phyloP scores from a whole-genome alignment of 805 yeast species.

The Candida succiphila region DNA sequence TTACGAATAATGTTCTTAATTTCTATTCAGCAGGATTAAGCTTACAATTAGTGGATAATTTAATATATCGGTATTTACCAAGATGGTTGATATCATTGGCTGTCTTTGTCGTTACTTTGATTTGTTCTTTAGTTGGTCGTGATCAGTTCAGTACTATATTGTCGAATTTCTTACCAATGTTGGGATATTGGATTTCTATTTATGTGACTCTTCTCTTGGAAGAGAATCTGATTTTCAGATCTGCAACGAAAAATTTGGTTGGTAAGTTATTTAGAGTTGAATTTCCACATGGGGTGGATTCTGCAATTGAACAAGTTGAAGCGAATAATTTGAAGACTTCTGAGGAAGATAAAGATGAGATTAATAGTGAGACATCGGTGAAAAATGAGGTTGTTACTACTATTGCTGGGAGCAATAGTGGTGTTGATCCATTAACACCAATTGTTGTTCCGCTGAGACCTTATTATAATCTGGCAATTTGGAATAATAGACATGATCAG shows the following conservation, averaged over 20 bases:
- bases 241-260: constrained; percentile 28
- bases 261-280: constrained; percentile 31
- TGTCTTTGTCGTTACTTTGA: constrained; percentile 53
- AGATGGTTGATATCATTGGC: constrained; percentile 68
- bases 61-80: constrained; percentile 49
- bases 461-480: constrained; percentile 61
- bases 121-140: constrained; percentile 69
- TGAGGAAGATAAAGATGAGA: not conserved
- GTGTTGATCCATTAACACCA: not conserved
- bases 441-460: too few relatives aligned
- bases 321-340: not conserved
- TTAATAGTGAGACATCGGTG: not conserved
- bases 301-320: not conserved
- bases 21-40: constrained; percentile 76
- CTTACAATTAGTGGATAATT: constrained; percentile 50
- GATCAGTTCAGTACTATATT: constrained; percentile 62
- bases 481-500: constrained; percentile 54
- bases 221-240: constrained; percentile 65
- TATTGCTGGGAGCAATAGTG: not conserved
- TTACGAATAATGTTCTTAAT: constrained; percentile 75
- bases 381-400: not conserved
- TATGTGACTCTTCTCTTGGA: constrained; percentile 62
- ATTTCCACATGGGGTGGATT: constrained; percentile 19
- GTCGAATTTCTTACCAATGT: constrained; percentile 81
- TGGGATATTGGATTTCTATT: constrained; percentile 85